Base-by-base conservation (phyloP, 495 filamentous ascomycete species). In the Articulospora tetracladia region DNA sequence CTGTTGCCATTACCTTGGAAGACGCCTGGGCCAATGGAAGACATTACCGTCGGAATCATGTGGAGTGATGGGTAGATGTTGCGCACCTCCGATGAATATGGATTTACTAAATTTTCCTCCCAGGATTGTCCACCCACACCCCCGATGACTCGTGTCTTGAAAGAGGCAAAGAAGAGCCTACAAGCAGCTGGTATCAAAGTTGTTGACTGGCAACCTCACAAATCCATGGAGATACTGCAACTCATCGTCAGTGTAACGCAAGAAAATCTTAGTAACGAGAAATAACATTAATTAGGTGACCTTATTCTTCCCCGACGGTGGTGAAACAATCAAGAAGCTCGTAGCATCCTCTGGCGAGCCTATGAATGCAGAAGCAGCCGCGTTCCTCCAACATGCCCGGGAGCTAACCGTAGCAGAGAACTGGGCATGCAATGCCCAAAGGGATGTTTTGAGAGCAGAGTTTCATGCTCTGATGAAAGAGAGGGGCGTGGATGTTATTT, bases 1-100 rank as follows among this genome's bases (percentile, higher is more conserved):
- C 78, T 78, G 0, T 60, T 79, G 46, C 79, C 85, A 57, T 47
- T 89, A 1, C 86, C 86, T 1, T 89, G 77, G 77, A 83, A 83
- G 73, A 83, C 17, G 26, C 26, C 44, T n/a, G 6, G n/a, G 28
- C 3, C 12, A 1, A n/a, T 47, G 8, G 34, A 28, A n/a, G 30
- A 61, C 11, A 58, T 55, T 2, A 55, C 51, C 7, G 59, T 61
- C 24, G 59, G 59, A 7, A 79, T 64, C 19, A 55, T 57, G 52
- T 58, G 59, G 81, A 72, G 86, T 69, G 59, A 61, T 54, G 59
- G 47, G 47, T 50, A 25, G 25, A 10, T 50, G 6, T 8, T 50
- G 12, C 20, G 6, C n/a, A 25, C 11, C 6, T 24, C 47, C 25
- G 19, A 10, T n/a, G 4, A 8, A 8, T 10, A 6, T 48, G 44